These are phyloP conservation scores for Mycena metata DNA, from an alignment of 768 basidiomycete genomes.

Conservation along the genomic window DNA sequence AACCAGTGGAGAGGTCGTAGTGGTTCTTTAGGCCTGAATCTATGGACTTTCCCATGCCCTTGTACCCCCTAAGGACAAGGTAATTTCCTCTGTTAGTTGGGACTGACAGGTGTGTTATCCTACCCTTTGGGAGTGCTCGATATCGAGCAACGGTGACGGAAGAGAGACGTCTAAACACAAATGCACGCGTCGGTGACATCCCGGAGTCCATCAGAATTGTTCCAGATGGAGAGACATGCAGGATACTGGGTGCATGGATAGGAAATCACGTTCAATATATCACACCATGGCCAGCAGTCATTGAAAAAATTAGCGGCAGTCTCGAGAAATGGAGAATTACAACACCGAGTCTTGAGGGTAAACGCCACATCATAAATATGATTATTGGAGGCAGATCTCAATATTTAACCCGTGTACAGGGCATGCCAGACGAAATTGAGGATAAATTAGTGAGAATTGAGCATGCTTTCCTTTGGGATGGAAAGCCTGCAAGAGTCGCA, in stretches of 20 bases:
- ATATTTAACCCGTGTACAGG: constrained; percentile 44
- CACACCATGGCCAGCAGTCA: background rate
- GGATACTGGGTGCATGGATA: constrained; percentile 11
- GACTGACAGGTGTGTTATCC: too few relatives aligned
- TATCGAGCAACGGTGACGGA: background rate
- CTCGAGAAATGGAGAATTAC: too few relatives aligned
- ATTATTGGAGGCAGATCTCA: too few relatives aligned
- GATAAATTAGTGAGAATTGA: background rate
- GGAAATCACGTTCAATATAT: too few relatives aligned
- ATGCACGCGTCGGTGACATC: background rate
- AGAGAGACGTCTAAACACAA: background rate
- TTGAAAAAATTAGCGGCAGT: constrained; percentile 36
- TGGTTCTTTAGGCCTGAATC: too few relatives aligned
- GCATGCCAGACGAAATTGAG: constrained; percentile 42
- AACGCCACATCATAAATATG: too few relatives aligned
- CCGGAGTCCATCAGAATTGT: constrained; percentile 7
- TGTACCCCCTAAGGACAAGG: too few relatives aligned
- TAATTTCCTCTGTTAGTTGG: too few relatives aligned
- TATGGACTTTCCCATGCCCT: too few relatives aligned
- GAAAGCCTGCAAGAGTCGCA: background rate
- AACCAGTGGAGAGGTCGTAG: too few relatives aligned
- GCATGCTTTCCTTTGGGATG: constrained; percentile 1
- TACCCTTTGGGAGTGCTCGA: background rate
- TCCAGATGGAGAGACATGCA: background rate
- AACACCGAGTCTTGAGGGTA: background rate